A percentile compares a stretch with the other conserved stretches of the same genome.
Conservation (phyloP, 306 rosid species). For the Quercus parvula region DNA sequence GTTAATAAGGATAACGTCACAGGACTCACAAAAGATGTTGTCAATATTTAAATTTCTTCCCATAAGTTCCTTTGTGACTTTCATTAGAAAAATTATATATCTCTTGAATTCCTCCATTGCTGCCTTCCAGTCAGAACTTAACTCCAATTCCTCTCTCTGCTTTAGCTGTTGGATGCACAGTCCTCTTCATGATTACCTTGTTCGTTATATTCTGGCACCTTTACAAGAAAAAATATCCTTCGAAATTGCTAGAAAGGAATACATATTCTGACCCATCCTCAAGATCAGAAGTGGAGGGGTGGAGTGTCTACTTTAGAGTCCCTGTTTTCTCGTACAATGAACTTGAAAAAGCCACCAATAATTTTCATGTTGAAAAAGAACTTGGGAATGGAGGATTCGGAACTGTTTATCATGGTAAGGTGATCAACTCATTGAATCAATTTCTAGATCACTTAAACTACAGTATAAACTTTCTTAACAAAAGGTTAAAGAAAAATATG, state of each 20-base stretch:
- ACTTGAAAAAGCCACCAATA: conserved; percentile 39
- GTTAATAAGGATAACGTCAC: no score
- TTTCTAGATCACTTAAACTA: not conserved
- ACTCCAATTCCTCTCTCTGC: not conserved
- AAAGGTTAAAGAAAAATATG: no score
- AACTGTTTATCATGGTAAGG: conserved; percentile 20
- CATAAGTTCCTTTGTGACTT: no score
- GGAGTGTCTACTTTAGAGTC: conserved; percentile 12
- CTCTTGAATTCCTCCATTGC: not conserved
- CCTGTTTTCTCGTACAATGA: conserved; percentile 34
- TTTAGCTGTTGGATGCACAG: not conserved
- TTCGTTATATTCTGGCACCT: no score
- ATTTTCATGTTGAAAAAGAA: conserved; percentile 30
- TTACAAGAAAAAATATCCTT: no score
- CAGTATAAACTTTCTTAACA: not conserved
- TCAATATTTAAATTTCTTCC: no score
- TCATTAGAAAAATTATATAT: no score
- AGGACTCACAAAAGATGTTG: no score
- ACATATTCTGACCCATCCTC: no score
- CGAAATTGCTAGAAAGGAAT: no score
- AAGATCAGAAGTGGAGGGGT: no score
- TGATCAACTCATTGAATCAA: not conserved
- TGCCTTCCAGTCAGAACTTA: not conserved
- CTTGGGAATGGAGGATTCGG: conserved; percentile 53
- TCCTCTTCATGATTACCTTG: not conserved